Base-by-base conservation (phyloP, 2,329 filamentous ascomycete genomes). In the Cladosporium halotolerans region DNA sequence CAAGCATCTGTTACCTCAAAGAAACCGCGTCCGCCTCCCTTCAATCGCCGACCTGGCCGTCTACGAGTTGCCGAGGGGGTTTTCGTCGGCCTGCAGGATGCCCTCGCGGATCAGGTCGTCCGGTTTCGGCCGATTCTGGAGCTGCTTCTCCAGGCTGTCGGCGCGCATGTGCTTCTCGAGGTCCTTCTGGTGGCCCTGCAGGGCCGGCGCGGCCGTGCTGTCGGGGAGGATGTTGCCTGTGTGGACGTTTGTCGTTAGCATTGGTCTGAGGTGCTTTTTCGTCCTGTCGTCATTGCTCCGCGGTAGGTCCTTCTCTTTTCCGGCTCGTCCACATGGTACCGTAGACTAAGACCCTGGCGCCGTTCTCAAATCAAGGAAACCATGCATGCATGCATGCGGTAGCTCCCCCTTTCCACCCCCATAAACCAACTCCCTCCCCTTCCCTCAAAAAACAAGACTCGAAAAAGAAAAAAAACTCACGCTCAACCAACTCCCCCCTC, bases 81-180 rank as follows among this genome's bases (percentile, higher is more conserved):
- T 54, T 40, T 57, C 55, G 43, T 55, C 41, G 42, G 43, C 53
- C 55, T 81, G 82, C 59, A 96, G 73, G 52, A 96, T 88, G 4
- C 90, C 90, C 61, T 87, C 83, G 64, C 86, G 83, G 54, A 96
- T 77, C 58, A 96, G 75, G 47, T 86, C 79, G 60, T 90, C 88
- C 9, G 88, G 86, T 34, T 81, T 78, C 1, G 91, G 91, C 16
- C 91, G 80, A 63, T 85, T 79, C 65, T 86, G 81, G 58, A 96
- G 83, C 70, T 91, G 91, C 66, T 95, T 89, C 70, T 95, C 93
- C 57, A 96, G 78, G 52, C 80, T 86, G 70, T 96, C 88, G 55
- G 84, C 86, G 11, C 86, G 82, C 90, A 96, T 96, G 70, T 89
- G 85, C 68, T 85, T 89, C 71, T 90, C 83, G 40, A 96, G 83